Evolutionary conservation across 2,329 filamentous ascomycete genomes (phyloP).

Genomic region (Talaromyces albobiverticillius): DNA sequence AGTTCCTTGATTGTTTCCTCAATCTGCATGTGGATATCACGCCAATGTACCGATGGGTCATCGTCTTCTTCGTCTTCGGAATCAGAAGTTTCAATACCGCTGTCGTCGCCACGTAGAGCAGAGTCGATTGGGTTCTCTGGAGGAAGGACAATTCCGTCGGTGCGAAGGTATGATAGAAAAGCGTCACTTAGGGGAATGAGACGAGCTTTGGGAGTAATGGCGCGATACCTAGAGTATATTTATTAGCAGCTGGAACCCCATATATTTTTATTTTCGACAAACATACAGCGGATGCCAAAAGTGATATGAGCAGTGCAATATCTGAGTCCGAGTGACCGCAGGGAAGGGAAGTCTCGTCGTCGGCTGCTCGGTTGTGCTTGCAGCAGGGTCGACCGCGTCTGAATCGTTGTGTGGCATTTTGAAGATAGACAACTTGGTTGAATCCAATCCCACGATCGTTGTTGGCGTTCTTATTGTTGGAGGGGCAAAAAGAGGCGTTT

Average conservation of each 20-base stretch:
- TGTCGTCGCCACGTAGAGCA: constrained; percentile 43
- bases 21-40: constrained; percentile 73
- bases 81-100: constrained; percentile 58
- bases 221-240: constrained; percentile 61
- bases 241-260: constrained; percentile 13
- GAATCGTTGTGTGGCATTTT: constrained; percentile 1
- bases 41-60: constrained; percentile 55
- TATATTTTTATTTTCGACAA: background rate
- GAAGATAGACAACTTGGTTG: background rate
- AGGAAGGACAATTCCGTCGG: constrained; percentile 85
- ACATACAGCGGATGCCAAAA: constrained; percentile 76
- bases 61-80: constrained; percentile 55
- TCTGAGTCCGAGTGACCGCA: constrained; percentile 78
- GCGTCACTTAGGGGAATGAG: constrained; percentile 72
- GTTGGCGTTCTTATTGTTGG: background rate
- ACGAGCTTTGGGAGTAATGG: constrained; percentile 78
- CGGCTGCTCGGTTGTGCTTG: constrained; percentile 5
- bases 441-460: background rate
- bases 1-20: constrained; percentile 74
- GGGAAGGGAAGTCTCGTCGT: constrained; percentile 64
- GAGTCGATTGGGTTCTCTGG: constrained; percentile 43
- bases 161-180: constrained; percentile 83
- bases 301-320: constrained; percentile 92
- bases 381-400: constrained; percentile 12
- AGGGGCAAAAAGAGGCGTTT: background rate